Evolutionary conservation across 202 grass and related monocot genomes (phyloP), one percentile per base, ranked within the genome.

Genomic region (Brachypodium distachyon): DNA sequence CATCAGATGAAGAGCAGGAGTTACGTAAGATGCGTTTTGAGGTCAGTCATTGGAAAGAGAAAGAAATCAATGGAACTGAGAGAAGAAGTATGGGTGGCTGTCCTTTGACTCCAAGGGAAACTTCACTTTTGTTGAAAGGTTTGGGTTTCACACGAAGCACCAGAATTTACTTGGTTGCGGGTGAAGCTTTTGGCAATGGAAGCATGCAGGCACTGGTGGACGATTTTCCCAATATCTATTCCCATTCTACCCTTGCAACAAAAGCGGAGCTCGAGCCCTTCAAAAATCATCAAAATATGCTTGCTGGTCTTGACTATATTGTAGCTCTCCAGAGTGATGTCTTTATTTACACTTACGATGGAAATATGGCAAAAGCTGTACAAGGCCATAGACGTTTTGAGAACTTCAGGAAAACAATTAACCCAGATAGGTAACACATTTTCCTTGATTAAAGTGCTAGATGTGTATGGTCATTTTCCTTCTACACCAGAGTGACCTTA

Each of bases 331-430:
- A 87, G 73, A 95, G 96, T 88, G 85, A 98, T 85, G 96, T 72
- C 68, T 98, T 98, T 76, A 54, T 98, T 76, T 98, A 98, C 77
- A 95, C 91, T 12, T 98, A 95, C 2, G 96, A 98, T 54, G 96
- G 96, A 71, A 98, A 98, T 77, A 98, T 98, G 96, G 96, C 91
- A 18, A 98, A 95, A 63, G 96, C 96, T 88, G 96, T 98, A 39
- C 91, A 90, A 55, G 96, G 96, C 6, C 96, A 95, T 83, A 80
- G 91, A 36, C 77, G 85, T 40, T 98, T 98, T 8, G 91, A 98
- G 82, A 83, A 95, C 78, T 98, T 95, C 80, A 95, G 91, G 77
- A 95, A 98, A 83, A 95, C 91, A 0, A 95, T 98, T 61, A 95
- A 77, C 61, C 96, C 85, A 7, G 96, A 98, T 38, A 94, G 96